Evolutionary conservation across 441 rosid genomes (phyloP), one percentile per base, ranked within the genome.

Genomic region (Aquilaria agallochum): DNA sequence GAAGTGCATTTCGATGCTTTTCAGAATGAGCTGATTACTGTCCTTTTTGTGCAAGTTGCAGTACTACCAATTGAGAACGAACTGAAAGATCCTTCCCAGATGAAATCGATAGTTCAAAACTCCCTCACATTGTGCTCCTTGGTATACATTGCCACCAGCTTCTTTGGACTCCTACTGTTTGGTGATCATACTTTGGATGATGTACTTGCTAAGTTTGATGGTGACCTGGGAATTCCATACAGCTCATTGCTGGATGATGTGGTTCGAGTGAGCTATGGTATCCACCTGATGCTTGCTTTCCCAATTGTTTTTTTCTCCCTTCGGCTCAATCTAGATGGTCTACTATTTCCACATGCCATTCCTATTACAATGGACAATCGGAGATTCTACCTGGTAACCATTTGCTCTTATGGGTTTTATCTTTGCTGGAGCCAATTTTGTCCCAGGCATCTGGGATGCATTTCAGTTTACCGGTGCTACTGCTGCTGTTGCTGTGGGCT

Each of bases 371-470:
- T 69, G 44, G 82, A 83, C 74, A 74, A 76, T 72, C 53, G 64
- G 55, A 87, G 94, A 71, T 84, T 84, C 71, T 72, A 76, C 71
- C 56, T 66, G 9, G 20, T 72, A n/a, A 84, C 87, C 13, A 67
- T 66, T 20, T 33, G 77, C 74, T 65, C 83, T 84, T 14, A 83
- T 84, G 85, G 80, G 80, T 55, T 65, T 78, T 5, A 70, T 87
- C 54, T 83, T 79, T 63, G 36, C 73, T 53, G 90, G 83, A 62
- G 89, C 94, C 50, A 87, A 73, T 71, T 84, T 64, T 49, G 80
- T 84, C 58, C 88, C 90, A 3, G 74, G 80, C 49, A 83, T 87
- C 72, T 84, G 90, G 90, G 94, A 77, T 64, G 89, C 90, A n/a
- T 87, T 87, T 68, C 87, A 87, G 70, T 75, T 87, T 66, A 84